Base-by-base conservation (phyloP, 2,329 filamentous ascomycete genomes). In the Claviceps sorghi region DNA sequence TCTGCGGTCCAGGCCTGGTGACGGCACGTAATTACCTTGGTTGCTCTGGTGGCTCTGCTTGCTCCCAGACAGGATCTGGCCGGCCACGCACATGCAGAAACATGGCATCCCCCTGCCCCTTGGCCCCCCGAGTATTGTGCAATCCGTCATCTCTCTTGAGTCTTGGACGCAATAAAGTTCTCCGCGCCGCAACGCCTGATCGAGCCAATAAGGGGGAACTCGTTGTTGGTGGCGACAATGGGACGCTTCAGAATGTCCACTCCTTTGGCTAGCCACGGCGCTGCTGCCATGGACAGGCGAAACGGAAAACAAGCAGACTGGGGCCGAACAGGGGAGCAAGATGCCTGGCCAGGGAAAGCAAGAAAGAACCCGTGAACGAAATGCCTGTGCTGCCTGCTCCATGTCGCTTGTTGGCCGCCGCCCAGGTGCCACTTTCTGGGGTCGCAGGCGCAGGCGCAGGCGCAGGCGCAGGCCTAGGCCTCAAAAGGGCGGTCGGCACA, bases 291-390 rank as follows among this genome's bases (percentile, higher is more conserved):
- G 41, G 5, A 26, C 32, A 34, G 13, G 36, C 17, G 2, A 26
- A 19, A 17, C 19, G 7, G 15, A 40, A 50, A 19, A 43, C 2
- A 50, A 34, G 30, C 42, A n/a, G 17, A n/a, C 48, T n/a, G n/a
- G 49, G 49, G 40, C 30, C 29, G 29, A 51, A 32, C 50, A 51
- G 50, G 50, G 50, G 46, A 47, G 49, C 22, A 19, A n/a, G 19
- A 43, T 43, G 41, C 41, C 22, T 11, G 17, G 22, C 41, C 41
- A 44, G 11, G 42, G 21, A 44, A 43, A 42, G 17, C 10, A 4
- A 15, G 10, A n/a, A n/a, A n/a, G 21, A 7, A 15, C 3, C n/a
- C n/a, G n/a, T n/a, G n/a, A 21, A 42, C 8, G 10, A 19, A 13
- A 22, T 21, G 34, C 34, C 7, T 15, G 32, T 11, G 9, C 34